phyloP scores from a whole-genome alignment of 495 filamentous ascomycete species.

The Penicillium desertorum region DNA sequence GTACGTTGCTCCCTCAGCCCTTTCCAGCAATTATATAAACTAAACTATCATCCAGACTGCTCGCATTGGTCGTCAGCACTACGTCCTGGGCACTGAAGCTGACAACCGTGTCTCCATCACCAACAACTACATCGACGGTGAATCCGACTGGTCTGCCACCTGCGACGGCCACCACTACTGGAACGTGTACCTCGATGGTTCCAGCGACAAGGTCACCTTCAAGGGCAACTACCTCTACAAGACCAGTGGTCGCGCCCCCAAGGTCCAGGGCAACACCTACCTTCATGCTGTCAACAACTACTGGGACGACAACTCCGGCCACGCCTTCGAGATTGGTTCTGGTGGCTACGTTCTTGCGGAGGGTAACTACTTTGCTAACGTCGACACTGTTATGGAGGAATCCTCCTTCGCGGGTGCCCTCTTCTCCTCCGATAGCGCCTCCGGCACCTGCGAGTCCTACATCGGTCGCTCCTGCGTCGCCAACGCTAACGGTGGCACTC shows the following conservation, averaged over 20 bases:
- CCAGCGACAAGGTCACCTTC: slow-evolving; percentile 43
- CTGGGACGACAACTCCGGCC: slow-evolving; percentile 52
- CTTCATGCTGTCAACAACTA: slow-evolving; percentile 58
- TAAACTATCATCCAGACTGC: slow-evolving; percentile 26
- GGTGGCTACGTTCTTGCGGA: slow-evolving; percentile 11
- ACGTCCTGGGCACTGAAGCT: slow-evolving; percentile 41
- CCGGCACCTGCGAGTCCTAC: slow-evolving; percentile 1
- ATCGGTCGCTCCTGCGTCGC: slow-evolving; percentile 13
- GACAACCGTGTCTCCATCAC: slow-evolving; percentile 46
- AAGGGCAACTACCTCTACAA: slow-evolving; percentile 51
- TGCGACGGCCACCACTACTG: slow-evolving; percentile 51
- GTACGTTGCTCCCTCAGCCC: background rate
- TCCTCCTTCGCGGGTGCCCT: background rate
- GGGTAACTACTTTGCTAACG: slow-evolving; percentile 13
- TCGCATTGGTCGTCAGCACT: slow-evolving; percentile 47
- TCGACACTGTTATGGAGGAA: background rate
- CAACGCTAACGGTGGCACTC: slow-evolving; percentile 6
- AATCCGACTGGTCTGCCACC: slow-evolving; percentile 38
- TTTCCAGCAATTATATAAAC: background rate
- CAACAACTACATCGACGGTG: slow-evolving; percentile 49
- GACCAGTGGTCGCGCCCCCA: slow-evolving; percentile 43
- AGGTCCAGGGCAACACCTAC: slow-evolving; percentile 44
- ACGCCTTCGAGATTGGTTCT: slow-evolving; percentile 30
- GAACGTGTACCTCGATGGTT: slow-evolving; percentile 43
- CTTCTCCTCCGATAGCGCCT: slow-evolving; percentile 6